phyloP scores from a whole-genome alignment of 306 rosid species.

The Corylus heterophylla region DNA sequence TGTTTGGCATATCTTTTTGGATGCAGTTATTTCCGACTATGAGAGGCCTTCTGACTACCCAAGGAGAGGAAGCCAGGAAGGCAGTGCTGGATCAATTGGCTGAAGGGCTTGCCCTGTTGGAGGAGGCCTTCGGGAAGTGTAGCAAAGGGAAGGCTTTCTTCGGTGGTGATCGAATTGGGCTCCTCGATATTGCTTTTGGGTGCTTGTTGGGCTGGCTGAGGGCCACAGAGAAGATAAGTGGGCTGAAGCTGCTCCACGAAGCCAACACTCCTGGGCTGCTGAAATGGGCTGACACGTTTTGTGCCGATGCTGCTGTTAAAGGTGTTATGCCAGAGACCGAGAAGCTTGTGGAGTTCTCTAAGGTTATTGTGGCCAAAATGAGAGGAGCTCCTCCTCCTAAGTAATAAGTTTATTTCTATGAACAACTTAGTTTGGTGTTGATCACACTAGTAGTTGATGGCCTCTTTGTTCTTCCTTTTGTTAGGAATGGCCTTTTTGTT shows the following conservation, averaged over 20 bases:
- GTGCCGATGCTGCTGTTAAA: conserved; percentile 45
- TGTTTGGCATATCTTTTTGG: not conserved
- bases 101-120: conserved; percentile 38
- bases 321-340: conserved; percentile 46
- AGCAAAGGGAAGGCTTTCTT: conserved; percentile 62
- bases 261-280: conserved; percentile 40
- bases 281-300: conserved; percentile 48
- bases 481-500: not conserved
- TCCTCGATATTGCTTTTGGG: conserved; percentile 63
- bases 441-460: not conserved
- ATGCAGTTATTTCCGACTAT: conserved; percentile 49
- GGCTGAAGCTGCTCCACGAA: conserved; percentile 43
- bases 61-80: conserved; percentile 46
- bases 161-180: conserved; percentile 53
- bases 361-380: conserved; percentile 18
- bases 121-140: conserved; percentile 38
- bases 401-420: not conserved
- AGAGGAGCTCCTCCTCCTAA: conserved; percentile 17
- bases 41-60: conserved; percentile 29
- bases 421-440: not conserved
- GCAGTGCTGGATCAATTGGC: conserved; percentile 27
- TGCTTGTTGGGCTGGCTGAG: conserved; percentile 51
- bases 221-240: conserved; percentile 32
- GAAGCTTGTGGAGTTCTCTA: conserved; percentile 52
- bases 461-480: not conserved